Conservation (phyloP, 371 early-diverging fungal species). For the Cokeromyces recurvatus region DNA sequence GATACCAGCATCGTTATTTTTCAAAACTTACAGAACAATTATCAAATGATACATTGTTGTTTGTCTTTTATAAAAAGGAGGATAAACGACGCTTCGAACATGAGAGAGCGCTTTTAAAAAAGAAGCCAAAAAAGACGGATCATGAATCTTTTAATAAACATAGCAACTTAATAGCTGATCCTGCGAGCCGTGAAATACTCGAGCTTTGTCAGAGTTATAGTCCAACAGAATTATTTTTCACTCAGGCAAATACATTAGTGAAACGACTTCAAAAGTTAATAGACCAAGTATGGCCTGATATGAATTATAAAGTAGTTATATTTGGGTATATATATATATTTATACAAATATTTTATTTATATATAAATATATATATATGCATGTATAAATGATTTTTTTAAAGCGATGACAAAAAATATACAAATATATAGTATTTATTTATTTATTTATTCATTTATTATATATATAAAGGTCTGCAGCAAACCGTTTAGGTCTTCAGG, state of each 20-base stretch:
- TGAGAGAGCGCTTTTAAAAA: not conserved
- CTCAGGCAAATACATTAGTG: not conserved
- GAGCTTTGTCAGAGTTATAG: not conserved
- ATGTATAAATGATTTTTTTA: not conserved
- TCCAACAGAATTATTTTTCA: conserved; percentile 1
- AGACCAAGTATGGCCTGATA: conserved; percentile 11
- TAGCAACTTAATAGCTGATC: too few species aligned
- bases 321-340: conserved; percentile 24
- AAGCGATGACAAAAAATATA: too few species aligned
- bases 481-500: conserved; percentile 18
- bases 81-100: conserved; percentile 4
- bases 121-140: not conserved
- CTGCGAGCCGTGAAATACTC: conserved; percentile 2
- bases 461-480: conserved; percentile 35
- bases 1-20: conserved; percentile 7
- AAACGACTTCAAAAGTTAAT: conserved; percentile 9
- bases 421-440: too few species aligned
- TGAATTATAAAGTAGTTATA: conserved; percentile 11
- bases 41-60: not conserved
- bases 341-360: too few species aligned
- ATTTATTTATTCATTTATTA: too few species aligned
- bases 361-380: not conserved
- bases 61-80: conserved; percentile 7
- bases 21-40: not conserved
- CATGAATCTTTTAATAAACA: not conserved